These are phyloP conservation scores for Hamigera avellanea DNA, from an alignment of 495 filamentous ascomycete genomes.

Conservation along the genomic window DNA sequence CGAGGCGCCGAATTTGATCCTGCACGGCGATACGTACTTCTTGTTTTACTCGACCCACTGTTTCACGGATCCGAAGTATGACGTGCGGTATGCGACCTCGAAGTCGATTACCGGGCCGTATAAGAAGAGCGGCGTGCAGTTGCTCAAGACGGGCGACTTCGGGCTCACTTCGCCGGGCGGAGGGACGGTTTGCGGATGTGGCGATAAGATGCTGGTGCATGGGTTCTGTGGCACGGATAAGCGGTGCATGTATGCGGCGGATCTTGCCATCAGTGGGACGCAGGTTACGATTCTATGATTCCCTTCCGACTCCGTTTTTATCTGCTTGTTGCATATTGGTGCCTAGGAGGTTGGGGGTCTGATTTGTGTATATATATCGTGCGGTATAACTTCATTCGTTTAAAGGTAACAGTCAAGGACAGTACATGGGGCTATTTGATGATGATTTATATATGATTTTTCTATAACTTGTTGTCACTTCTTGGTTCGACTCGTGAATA, in stretches of 20 bases:
- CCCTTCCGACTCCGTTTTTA: too few relatives aligned
- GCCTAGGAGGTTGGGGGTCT: too few relatives aligned
- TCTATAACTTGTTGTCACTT: too few relatives aligned
- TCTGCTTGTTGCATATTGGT: too few relatives aligned
- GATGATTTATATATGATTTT: too few relatives aligned
- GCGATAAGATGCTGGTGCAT: slow-evolving; percentile 39
- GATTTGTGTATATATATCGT: too few relatives aligned
- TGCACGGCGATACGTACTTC: slow-evolving; percentile 35
- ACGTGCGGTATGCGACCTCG: slow-evolving; percentile 42
- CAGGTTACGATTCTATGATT: slow-evolving; percentile 14
- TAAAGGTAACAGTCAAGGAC: too few relatives aligned
- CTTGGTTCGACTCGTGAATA: too few relatives aligned
- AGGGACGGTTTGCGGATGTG: slow-evolving; percentile 32
- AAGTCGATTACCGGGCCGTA: slow-evolving; percentile 35
- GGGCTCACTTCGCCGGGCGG: slow-evolving; percentile 40
- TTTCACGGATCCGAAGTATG: slow-evolving; percentile 39
- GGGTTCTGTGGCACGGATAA: slow-evolving; percentile 29
- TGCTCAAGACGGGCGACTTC: slow-evolving; percentile 29
- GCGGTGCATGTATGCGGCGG: slow-evolving; percentile 28
- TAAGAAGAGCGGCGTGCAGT: slow-evolving; percentile 20
- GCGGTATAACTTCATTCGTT: too few relatives aligned
- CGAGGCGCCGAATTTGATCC: slow-evolving; percentile 47
- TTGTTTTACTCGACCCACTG: slow-evolving; percentile 53
- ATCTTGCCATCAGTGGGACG: slow-evolving; percentile 16
- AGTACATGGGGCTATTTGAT: too few relatives aligned